Percentiles rank a stretch among this genome's conserved stretches.
These are phyloP conservation scores for Dothistroma pini DNA, from an alignment of 2,329 filamentous ascomycete species.

Conservation along the genomic window DNA sequence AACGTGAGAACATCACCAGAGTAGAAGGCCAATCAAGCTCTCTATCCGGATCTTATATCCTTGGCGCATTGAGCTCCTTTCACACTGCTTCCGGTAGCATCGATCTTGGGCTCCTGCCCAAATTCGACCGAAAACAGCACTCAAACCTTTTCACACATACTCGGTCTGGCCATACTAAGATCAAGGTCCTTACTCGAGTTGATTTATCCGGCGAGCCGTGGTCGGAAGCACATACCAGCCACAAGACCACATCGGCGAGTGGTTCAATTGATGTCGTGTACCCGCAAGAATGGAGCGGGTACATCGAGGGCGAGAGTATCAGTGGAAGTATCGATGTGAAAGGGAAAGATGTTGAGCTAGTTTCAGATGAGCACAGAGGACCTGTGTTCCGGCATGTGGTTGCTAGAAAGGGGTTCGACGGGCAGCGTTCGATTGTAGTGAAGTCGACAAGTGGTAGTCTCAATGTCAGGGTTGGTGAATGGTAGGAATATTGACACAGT, in stretches of 20 bases:
- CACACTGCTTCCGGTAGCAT: slow-evolving; percentile 39
- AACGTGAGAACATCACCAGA: slow-evolving; percentile 41
- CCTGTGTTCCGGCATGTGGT: slow-evolving; percentile 32
- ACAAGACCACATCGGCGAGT: slow-evolving; percentile 34
- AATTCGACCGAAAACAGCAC: slow-evolving; percentile 23
- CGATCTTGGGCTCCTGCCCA: slow-evolving; percentile 38
- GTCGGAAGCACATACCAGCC: slow-evolving; percentile 32
- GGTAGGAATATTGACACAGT: neutral
- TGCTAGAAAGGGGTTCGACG: slow-evolving; percentile 40
- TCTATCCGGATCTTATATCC: slow-evolving; percentile 40
- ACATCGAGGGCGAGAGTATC: slow-evolving; percentile 36
- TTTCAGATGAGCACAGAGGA: slow-evolving; percentile 28
- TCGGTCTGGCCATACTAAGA: slow-evolving; percentile 34
- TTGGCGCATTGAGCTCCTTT: slow-evolving; percentile 39
- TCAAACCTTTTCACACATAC: slow-evolving; percentile 34
- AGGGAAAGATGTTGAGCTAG: slow-evolving; percentile 38
- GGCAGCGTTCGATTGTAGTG: slow-evolving; percentile 34
- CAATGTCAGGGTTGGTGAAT: slow-evolving; percentile 24
- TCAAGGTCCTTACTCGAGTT: slow-evolving; percentile 37
- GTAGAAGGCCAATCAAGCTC: slow-evolving; percentile 39
- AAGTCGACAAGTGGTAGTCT: slow-evolving; percentile 30
- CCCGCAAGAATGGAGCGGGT: slow-evolving; percentile 43
- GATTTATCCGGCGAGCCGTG: slow-evolving; percentile 20
- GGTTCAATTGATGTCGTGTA: slow-evolving; percentile 39
- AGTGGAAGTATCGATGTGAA: slow-evolving; percentile 39